These are phyloP conservation scores for Citrus sinensis DNA, from an alignment of 345 rosid species.

Conservation along the genomic window DVS_A1.0 CM039164.1:23726001-23726500, in stretches of 20 bases:
- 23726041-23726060: slow-evolving; percentile 14
- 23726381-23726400: slow-evolving; percentile 50
- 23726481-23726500: slow-evolving; percentile 46
- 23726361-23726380: slow-evolving; percentile 48
- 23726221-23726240: slow-evolving; percentile 53
- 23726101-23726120: slow-evolving; percentile 47
- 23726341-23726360: slow-evolving; percentile 58
- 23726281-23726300: slow-evolving; percentile 70
- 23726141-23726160: slow-evolving; percentile 56
- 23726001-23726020: background rate
- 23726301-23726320: slow-evolving; percentile 46
- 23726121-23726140: slow-evolving; percentile 57
- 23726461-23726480: slow-evolving; percentile 54
- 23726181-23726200: slow-evolving; percentile 39
- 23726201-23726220: slow-evolving; percentile 48
- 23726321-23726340: slow-evolving; percentile 55
- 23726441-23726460: slow-evolving; percentile 52
- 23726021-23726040: slow-evolving; percentile 2
- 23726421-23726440: slow-evolving; percentile 59
- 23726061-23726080: slow-evolving; percentile 65
- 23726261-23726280: slow-evolving; percentile 59
- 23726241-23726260: slow-evolving; percentile 50
- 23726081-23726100: slow-evolving; percentile 60
- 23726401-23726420: slow-evolving; percentile 52
- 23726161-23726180: slow-evolving; percentile 52